Base-by-base conservation (phyloP, 148 eudicot species). In the Fagopyrum homotropicum region DNA sequence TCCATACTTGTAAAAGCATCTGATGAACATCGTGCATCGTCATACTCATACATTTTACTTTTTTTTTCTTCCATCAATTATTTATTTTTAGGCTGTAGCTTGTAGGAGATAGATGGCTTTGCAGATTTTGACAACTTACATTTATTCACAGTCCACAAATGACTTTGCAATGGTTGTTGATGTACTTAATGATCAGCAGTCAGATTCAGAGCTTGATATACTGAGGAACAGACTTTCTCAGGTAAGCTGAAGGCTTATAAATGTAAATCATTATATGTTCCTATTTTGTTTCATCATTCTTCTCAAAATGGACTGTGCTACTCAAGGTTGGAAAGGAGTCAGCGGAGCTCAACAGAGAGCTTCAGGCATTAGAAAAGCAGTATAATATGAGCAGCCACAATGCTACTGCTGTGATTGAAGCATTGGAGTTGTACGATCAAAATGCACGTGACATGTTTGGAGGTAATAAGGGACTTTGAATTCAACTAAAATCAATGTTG, bases 161-260 rank as follows among this genome's bases (percentile, higher is more conserved):
- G 71, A 43, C 17, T 14, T 14, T 40, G 71, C 77, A n/a, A 80
- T 83, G 74, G 86, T 85, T 78, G 72, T 76, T 55, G 81, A 88
- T 74, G 80, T 76, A 72, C 61, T 75, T 70, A 77, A 44, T 69
- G 85, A 89, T 78, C 76, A 79, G 73, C 88, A 86, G 78, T 69
- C 88, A 56, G 94, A 89, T 49, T 77, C 69, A 49, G 80, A 91
- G 82, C 84, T 91, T 77, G 86, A 86, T 76, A 78, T 79, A 46
- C 79, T 93, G 78, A 86, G 90, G 79, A 75, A 81, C 61, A 87
- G 82, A 78, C 86, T 93, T 77, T 76, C 81, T 61, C 78, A 73
- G 91, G 98, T 93, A 84, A 80, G 79, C 60, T 60, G 44, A 59
- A 56, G 56, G 29, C 35, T 51, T 26, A 9, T 26, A 30, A n/a